These are phyloP conservation scores for Cantharellus anzutake DNA, from an alignment of 768 basidiomycete genomes.

Conservation along the genomic window DNA sequence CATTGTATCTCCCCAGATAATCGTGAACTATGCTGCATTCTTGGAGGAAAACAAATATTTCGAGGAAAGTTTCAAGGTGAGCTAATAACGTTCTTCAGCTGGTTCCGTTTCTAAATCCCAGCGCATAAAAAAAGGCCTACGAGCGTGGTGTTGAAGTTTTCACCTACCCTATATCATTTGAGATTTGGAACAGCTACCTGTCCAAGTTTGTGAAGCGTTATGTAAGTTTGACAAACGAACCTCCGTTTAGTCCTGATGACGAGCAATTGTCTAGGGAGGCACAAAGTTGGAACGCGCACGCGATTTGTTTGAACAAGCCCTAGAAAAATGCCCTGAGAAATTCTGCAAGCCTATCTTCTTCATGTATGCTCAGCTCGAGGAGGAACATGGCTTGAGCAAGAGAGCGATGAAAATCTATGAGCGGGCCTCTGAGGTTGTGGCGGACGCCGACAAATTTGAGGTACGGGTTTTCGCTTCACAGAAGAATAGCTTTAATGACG, in stretches of 20 bases:
- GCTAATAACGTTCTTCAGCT: not conserved
- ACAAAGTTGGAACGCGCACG: conserved; percentile 88
- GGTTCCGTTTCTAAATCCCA: not conserved
- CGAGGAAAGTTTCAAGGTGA: conserved; percentile 93
- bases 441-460: conserved; percentile 87
- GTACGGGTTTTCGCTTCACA: conserved; percentile 24
- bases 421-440: conserved; percentile 71
- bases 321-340: conserved; percentile 91
- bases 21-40: conserved; percentile 94
- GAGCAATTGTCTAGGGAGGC: conserved; percentile 40
- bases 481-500: conserved; percentile 1
- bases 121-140: conserved; percentile 40
- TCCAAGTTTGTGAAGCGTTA: conserved; percentile 95
- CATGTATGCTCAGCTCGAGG: conserved; percentile 91
- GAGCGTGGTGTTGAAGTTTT: conserved; percentile 94
- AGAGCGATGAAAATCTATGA: conserved; percentile 93
- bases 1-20: conserved; percentile 24
- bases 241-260: not conserved
- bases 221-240: conserved; percentile 27
- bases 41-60: conserved; percentile 96
- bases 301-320: conserved; percentile 92
- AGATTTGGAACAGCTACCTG: conserved; percentile 98
- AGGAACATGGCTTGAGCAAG: conserved; percentile 88
- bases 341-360: conserved; percentile 89
- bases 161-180: conserved; percentile 94